phyloP scores from a whole-genome alignment of 2,329 filamentous ascomycete genomes.

The Raffaelea arxii region DNA sequence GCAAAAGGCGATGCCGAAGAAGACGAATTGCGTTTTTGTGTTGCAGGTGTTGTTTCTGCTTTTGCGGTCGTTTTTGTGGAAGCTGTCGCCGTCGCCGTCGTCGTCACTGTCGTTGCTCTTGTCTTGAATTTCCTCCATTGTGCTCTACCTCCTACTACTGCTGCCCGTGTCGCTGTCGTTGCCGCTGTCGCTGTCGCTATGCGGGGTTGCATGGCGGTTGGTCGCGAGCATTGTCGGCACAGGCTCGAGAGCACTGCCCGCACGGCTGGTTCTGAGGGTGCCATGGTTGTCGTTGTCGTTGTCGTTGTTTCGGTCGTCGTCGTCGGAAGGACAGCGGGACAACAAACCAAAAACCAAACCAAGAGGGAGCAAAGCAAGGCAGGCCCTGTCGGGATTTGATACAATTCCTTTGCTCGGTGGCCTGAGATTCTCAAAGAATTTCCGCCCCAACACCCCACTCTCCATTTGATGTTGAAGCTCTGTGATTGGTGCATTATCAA shows the following conservation, averaged over 20 bases:
- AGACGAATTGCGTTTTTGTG: too few relatives aligned
- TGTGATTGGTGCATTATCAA: conserved; percentile 11
- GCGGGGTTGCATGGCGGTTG: background rate
- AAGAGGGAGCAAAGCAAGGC: too few relatives aligned
- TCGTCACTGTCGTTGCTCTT: background rate
- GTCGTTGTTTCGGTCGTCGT: background rate
- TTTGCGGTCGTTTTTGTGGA: background rate
- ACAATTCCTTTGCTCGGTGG: conserved; percentile 1
- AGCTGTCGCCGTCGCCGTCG: background rate
- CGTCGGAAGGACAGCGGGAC: background rate
- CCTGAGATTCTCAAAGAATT: conserved; percentile 2
- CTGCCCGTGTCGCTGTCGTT: background rate
- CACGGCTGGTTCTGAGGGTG: conserved; percentile 13
- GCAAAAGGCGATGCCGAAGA: too few relatives aligned
- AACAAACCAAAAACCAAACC: too few relatives aligned
- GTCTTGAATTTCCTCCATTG: too few relatives aligned
- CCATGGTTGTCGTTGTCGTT: conserved; percentile 3
- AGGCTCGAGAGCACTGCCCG: conserved; percentile 14
- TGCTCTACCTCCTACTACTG: background rate
- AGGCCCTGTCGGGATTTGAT: too few relatives aligned
- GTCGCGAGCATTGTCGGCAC: conserved; percentile 15
- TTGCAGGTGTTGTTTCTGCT: too few relatives aligned
- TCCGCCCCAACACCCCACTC: background rate
- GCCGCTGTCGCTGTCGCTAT: background rate
- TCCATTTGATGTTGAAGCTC: conserved; percentile 6